Evolutionary conservation across 1,284 basidiomycete species (phyloP), one percentile per base, ranked within the genome.

Genomic region (Cryptococcus sp.): DNA sequence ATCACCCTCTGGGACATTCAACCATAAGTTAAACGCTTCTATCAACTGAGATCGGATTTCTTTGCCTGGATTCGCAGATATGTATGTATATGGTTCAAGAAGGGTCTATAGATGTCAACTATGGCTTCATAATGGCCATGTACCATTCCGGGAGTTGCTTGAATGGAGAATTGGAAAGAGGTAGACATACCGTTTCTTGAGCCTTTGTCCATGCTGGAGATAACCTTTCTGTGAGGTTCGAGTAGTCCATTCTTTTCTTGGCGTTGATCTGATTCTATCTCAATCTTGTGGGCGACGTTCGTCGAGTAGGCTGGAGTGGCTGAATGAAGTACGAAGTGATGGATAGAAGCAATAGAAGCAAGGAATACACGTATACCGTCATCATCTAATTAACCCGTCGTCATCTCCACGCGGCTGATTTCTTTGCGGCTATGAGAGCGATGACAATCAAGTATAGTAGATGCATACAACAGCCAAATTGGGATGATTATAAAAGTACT

Each of bases 11-110:
- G 88, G 87, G 1, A 98, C 91, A 1, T 85, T 73, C 14, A 98
- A 81, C 96, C 96, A 99, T 1, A 77, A 53, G 63, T 98, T 94
- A 82, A 99, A 98, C 0, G 94, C 93, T 49, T 87, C 87, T 55
- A 97, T 92, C 68, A 99, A 82, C 57, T 86, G 82, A 0, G 85
- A 80, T 13, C 96, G 85, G 55, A 98, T 87, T 61, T 98, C 94
- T 73, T 98, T 98, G 18, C 96, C 96, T 0, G 90, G 90, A 47
- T 85, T 85, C 0, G 87, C 82, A 18, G 83, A 84, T 43, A 93
- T 83, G 72, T 97, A 97, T 0, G 82, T 82, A 70, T 85, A 98
- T 0, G 96, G 93, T 71, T 98, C 94, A 2, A 93, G 79, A 2
- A 94, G 75, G n/a, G 83, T 81, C 82, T 83, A 45, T 18, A 3